A percentile compares a stretch with the other conserved stretches of the same genome.
These are phyloP conservation scores for Wickerhamomyces chaumierensis DNA, from an alignment of 805 yeast genomes.

Conservation along the genomic window DNA sequence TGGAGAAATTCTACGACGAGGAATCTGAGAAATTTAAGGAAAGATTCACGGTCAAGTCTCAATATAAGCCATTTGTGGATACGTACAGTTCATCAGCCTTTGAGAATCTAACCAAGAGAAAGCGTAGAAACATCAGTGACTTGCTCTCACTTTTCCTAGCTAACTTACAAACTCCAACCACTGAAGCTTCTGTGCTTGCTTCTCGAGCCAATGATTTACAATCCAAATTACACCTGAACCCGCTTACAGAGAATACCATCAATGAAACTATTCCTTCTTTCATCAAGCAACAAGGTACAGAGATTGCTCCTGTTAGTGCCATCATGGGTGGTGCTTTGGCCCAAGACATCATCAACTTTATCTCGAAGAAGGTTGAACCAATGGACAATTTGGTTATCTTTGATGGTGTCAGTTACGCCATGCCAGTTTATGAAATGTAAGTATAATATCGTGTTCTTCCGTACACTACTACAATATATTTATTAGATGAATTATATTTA, in stretches of 20 bases:
- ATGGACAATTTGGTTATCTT: constrained; percentile 70
- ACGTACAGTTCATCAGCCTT: constrained; percentile 19
- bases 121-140: constrained; percentile 40
- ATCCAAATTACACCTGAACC: constrained; percentile 26
- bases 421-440: constrained; percentile 61
- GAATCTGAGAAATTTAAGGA: constrained; percentile 27
- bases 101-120: constrained; percentile 20
- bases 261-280: constrained; percentile 22
- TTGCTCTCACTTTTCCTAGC: constrained; percentile 51
- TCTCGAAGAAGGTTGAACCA: constrained; percentile 70
- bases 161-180: constrained; percentile 32
- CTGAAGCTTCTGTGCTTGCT: constrained; percentile 19
- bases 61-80: constrained; percentile 25
- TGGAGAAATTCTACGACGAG: constrained; percentile 21
- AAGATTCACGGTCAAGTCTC: constrained; percentile 25
- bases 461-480: too few relatives aligned
- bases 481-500: too few relatives aligned
- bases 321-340: constrained; percentile 82
- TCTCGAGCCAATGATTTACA: constrained; percentile 22
- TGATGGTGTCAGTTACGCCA: constrained; percentile 60
- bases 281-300: constrained; percentile 40
- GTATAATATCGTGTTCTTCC: too few relatives aligned
- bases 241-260: constrained; percentile 31
- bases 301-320: constrained; percentile 77
- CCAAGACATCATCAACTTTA: constrained; percentile 78